Evolutionary conservation across 257 asterid genomes (phyloP), one percentile per base, ranked within the genome.

Genomic region (Przewalskia tangutica): DNA sequence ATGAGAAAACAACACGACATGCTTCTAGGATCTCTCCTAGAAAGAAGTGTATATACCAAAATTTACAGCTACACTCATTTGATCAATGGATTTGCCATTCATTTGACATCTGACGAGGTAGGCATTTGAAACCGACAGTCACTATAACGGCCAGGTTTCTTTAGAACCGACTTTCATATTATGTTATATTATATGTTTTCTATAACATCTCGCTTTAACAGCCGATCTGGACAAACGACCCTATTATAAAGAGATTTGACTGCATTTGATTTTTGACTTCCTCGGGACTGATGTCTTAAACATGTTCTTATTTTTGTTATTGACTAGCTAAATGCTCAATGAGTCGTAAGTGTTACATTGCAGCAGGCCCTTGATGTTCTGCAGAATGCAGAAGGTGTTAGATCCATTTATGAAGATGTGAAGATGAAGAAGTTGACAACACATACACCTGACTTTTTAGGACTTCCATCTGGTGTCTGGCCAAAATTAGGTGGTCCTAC

Each of bases 31-130:
- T 90, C 93, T 7, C 82, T 84, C 12, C 85, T 90, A 10, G 85
- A 67, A 20, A 77, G 81, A 81, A 86, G 86, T 63, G 86, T 87
- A 40, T 89, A 91, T 80, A 65, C 85, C 77, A 91, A 91, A 82
- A 76, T 90, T 66, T 91, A 91, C 80, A 91, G 97, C 90, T 92
- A 88, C 82, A 88, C 94, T 70, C 91, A 91, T 86, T 84, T 90
- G 83, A 81, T 91, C 16, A 91, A 91, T 81, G 97, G 95, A 80
- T 92, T 89, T 79, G 91, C 94, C 58, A 82, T 91, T 78, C 83
- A 91, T 83, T 84, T 86, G 50, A 81, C 85, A 7, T 84, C 81
- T 34, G 82, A 86, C 46, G 82, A 88, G 90, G 95, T 90, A 81
- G 62, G 80, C 3, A 50, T 75, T 68, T 42, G 53, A 18, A 36